These are phyloP conservation scores for Trypanosoma cruzi DNA, from an alignment of 208 protist genomes.

Conservation along the genomic window DNA sequence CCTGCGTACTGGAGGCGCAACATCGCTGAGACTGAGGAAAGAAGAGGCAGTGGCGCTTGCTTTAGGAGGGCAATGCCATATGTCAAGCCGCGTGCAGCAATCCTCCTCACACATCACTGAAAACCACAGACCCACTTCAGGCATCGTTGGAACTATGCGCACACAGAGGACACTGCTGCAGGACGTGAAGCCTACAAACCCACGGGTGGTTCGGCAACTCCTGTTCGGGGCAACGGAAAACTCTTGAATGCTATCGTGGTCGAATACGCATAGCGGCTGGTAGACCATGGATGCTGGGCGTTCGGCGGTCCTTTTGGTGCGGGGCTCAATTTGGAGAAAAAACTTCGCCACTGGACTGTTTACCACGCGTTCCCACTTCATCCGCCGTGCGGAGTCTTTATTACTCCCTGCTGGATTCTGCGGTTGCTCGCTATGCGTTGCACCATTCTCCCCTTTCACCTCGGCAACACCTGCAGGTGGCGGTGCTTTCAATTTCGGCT, in stretches of 20 bases:
- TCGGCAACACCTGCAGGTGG: not conserved
- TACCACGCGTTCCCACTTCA: not conserved
- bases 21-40: not conserved
- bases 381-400: not conserved
- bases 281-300: too few relatives aligned
- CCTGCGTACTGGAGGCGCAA: not conserved
- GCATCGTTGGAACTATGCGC: slow-evolving; percentile 20
- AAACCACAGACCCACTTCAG: slow-evolving; percentile 20
- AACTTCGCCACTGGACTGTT: slow-evolving; percentile 6
- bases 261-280: slow-evolving; percentile 15
- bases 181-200: slow-evolving; percentile 10
- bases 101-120: slow-evolving; percentile 26
- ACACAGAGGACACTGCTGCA: slow-evolving; percentile 7
- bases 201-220: not conserved
- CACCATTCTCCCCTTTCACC: not conserved
- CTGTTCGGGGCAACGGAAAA: slow-evolving; percentile 14
- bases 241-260: slow-evolving; percentile 1
- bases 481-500: too few relatives aligned
- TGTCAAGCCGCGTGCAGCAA: slow-evolving; percentile 18
- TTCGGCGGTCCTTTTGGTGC: slow-evolving; percentile 7
- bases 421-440: not conserved
- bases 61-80: slow-evolving; percentile 17
- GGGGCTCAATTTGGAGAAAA: slow-evolving; percentile 14
- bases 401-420: not conserved
- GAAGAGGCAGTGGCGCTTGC: not conserved